Evolutionary conservation across 345 rosid genomes (phyloP), one percentile per base, ranked within the genome.

Genomic region (Eucalyptus sp.): DNA sequence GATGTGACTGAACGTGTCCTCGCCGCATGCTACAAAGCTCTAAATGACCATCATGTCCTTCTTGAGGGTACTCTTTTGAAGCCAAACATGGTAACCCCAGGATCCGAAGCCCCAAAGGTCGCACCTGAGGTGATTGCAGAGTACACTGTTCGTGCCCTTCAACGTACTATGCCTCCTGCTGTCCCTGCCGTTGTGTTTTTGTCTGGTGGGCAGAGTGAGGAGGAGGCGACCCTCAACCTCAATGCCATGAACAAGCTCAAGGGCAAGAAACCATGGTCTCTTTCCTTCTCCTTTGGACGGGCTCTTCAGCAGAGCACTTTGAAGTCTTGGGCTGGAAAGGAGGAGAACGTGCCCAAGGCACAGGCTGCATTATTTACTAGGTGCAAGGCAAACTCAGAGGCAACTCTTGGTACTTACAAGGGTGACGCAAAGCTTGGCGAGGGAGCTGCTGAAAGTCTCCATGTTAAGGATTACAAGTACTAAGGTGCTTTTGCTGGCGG

Each of bases 51-150:
- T 93, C 94, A 97, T 81, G 99, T 97, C 79, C 89, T 97, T 79
- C 98, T 97, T 2, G 99, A 97, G 92, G 99, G 99, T 22, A 95
- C 98, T 5, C 94, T 97, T 17, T 90, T 97, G 97, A 97, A 96
- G 92, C 99, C 99, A 33, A 97, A 96, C 97, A 97, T 97, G 99
- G 99, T 97, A 49, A 97, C 99, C 85, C 99, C 98, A 1, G 99
- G 99, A 31, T 97, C 99, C 4, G 98, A 95, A 11, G 84, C 98
- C 10, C 90, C 93, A 3, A 97, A 97, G 92, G 99, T 97, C 79
- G 50, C 97, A 6, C 97, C 96, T 0, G 97, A 96, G 90, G 98
- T 97, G 86, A 93, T 96, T 20, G 99, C 99, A 1, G 96, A 95
- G 94, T 88, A 90, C 92, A 97, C 99, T 0, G 94, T 97, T 71